These are phyloP conservation scores for Yamadazyma pseudoaaseri DNA, from an alignment of 1,139 yeast species.

Conservation along the genomic window DNA sequence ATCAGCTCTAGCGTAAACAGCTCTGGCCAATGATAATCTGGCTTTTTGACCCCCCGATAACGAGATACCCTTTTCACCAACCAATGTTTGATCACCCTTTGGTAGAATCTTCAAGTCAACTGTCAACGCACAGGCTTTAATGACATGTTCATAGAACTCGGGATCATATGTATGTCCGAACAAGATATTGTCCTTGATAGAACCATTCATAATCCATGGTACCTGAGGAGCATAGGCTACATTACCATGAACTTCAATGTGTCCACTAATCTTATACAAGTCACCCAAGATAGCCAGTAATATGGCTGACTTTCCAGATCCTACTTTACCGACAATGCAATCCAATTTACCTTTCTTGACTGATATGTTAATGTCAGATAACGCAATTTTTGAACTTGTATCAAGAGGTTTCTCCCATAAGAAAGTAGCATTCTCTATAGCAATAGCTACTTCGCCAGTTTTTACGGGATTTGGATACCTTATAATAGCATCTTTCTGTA, in stretches of 20 bases:
- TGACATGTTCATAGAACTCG: slow-evolving; percentile 27
- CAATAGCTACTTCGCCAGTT: slow-evolving; percentile 16
- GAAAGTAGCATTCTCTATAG: slow-evolving; percentile 19
- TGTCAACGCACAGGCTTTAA: slow-evolving; percentile 35
- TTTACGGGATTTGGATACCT: slow-evolving; percentile 13
- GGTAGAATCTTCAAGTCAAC: slow-evolving; percentile 35
- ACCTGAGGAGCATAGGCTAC: slow-evolving; percentile 34
- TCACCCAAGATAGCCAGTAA: slow-evolving; percentile 63
- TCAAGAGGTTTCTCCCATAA: slow-evolving; percentile 16
- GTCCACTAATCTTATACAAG: slow-evolving; percentile 17
- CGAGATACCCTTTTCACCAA: slow-evolving; percentile 44
- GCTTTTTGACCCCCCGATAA: slow-evolving; percentile 47
- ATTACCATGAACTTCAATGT: slow-evolving; percentile 19
- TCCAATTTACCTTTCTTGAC: slow-evolving; percentile 61
- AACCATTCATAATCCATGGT: slow-evolving; percentile 42
- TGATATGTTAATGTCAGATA: slow-evolving; percentile 48
- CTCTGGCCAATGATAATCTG: slow-evolving; percentile 38
- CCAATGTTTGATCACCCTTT: slow-evolving; percentile 39
- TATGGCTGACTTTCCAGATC: slow-evolving; percentile 74
- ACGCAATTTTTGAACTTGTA: slow-evolving; percentile 35
- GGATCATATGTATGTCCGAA: slow-evolving; percentile 32
- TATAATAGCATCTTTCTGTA: slow-evolving; percentile 19
- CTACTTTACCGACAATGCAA: slow-evolving; percentile 77
- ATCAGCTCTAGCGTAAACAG: slow-evolving; percentile 40
- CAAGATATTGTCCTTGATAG: slow-evolving; percentile 39